Evolutionary conservation across 768 basidiomycete species (phyloP).

Genomic region (Xanthoconium stramineum): DNA sequence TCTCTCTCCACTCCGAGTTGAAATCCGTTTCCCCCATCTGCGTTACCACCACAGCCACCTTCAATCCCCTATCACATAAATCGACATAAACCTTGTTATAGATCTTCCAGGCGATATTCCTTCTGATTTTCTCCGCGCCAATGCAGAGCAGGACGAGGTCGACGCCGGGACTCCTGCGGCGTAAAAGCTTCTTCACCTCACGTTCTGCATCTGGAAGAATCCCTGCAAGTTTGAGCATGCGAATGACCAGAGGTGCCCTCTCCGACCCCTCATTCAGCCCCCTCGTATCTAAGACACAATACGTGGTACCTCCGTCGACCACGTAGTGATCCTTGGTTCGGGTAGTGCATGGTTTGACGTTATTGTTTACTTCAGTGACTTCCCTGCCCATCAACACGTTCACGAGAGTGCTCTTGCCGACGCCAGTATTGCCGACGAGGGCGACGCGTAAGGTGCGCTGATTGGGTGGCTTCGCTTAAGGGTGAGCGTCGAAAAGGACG

Average conservation of each 20-base stretch:
- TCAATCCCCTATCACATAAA: constrained; percentile 9
- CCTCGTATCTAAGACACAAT: constrained; percentile 25
- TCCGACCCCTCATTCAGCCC: constrained; percentile 22
- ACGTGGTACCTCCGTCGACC: constrained; percentile 1
- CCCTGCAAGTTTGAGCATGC: background rate
- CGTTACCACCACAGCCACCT: constrained; percentile 20
- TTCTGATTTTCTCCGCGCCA: constrained; percentile 17
- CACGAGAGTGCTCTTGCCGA: constrained; percentile 28
- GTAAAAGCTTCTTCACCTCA: constrained; percentile 17
- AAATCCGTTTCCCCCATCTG: constrained; percentile 9
- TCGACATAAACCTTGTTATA: constrained; percentile 16
- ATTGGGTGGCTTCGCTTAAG: background rate
- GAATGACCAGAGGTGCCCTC: background rate
- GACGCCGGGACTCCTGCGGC: constrained; percentile 7
- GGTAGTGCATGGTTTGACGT: constrained; percentile 22
- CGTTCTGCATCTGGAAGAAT: constrained; percentile 13
- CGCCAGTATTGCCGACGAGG: constrained; percentile 23
- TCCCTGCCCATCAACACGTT: constrained; percentile 20
- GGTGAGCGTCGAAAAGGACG: background rate
- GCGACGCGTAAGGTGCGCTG: constrained; percentile 15
- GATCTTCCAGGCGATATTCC: constrained; percentile 16
- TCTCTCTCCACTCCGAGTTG: constrained; percentile 15
- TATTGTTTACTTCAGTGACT: constrained; percentile 13
- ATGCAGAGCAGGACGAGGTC: constrained; percentile 23
- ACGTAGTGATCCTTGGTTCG: constrained; percentile 5